phyloP scores from a whole-genome alignment of 768 basidiomycete species.

The Termitomyces sp. region DNA sequence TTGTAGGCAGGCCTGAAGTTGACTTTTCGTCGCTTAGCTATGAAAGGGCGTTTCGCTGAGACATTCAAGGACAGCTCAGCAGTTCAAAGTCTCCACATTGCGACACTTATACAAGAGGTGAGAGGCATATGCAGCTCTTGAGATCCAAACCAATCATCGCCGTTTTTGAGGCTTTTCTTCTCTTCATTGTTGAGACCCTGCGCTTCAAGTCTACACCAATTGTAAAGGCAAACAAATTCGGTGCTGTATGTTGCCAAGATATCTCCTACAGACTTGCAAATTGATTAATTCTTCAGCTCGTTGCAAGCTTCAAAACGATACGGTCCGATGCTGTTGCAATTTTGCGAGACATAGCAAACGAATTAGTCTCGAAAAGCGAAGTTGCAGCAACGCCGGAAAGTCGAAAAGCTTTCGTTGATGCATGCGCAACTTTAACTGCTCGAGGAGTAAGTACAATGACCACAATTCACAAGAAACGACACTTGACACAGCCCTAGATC shows the following conservation, averaged over 20 bases:
- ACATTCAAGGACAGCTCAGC: slow-evolving; percentile 36
- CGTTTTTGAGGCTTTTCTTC: slow-evolving; percentile 56
- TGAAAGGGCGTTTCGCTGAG: slow-evolving; percentile 46
- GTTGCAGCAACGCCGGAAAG: slow-evolving; percentile 44
- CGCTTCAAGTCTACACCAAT: slow-evolving; percentile 70
- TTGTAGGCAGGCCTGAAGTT: not conserved
- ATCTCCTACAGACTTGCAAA: not conserved
- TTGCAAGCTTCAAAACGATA: slow-evolving; percentile 58
- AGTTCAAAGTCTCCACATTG: slow-evolving; percentile 63
- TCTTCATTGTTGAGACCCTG: slow-evolving; percentile 62
- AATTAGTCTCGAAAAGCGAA: slow-evolving; percentile 46
- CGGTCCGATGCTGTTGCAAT: slow-evolving; percentile 44
- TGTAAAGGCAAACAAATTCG: slow-evolving; percentile 69
- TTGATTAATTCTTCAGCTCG: slow-evolving; percentile 39
- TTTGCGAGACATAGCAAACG: slow-evolving; percentile 53
- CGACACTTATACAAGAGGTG: slow-evolving; percentile 72
- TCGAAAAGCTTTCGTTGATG: slow-evolving; percentile 46
- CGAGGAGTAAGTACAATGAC: slow-evolving; percentile 23
- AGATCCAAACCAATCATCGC: slow-evolving; percentile 2
- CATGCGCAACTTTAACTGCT: slow-evolving; percentile 35
- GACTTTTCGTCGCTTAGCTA: slow-evolving; percentile 29
- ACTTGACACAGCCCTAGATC: slow-evolving; percentile 32
- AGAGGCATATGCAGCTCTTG: not conserved
- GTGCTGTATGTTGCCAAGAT: slow-evolving; percentile 43
- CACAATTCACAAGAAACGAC: slow-evolving; percentile 1